Percentiles rank a stretch among this genome's conserved stretches.
Conservation (phyloP, 2,329 filamentous ascomycete genomes). For the Claviceps pazoutovae region DNA sequence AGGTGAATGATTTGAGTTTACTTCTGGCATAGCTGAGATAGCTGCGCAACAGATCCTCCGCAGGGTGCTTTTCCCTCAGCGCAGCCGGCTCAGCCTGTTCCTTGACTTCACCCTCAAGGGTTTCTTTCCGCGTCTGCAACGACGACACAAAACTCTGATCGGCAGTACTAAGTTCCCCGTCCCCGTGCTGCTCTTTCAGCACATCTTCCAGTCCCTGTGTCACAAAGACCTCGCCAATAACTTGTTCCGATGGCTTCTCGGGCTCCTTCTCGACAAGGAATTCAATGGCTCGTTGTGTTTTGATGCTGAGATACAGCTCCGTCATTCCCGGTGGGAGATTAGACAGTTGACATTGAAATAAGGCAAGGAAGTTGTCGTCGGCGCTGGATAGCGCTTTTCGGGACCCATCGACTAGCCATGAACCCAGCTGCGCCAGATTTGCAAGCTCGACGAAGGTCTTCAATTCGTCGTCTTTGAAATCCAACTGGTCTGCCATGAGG, state of each 20-base stretch:
- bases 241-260: constrained; percentile 35
- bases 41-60: constrained; percentile 24
- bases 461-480: constrained; percentile 18
- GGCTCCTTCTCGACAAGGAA: constrained; percentile 35
- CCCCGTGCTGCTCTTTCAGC: constrained; percentile 21
- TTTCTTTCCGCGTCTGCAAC: constrained; percentile 20
- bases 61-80: constrained; percentile 25
- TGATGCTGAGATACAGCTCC: constrained; percentile 32
- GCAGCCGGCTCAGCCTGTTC: constrained; percentile 11
- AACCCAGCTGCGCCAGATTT: constrained; percentile 33
- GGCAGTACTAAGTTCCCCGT: constrained; percentile 19
- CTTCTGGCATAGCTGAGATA: constrained; percentile 20
- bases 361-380: constrained; percentile 30
- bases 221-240: constrained; percentile 39
- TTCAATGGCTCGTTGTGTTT: constrained; percentile 38
- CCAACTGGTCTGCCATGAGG: constrained; percentile 21
- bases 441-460: constrained; percentile 28
- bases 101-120: constrained; percentile 17
- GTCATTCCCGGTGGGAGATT: constrained; percentile 28
- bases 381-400: constrained; percentile 26
- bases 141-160: constrained; percentile 21
- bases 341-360: constrained; percentile 31
- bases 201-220: constrained; percentile 39
- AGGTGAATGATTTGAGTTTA: constrained; percentile 19
- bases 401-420: constrained; percentile 24